Base-by-base conservation (phyloP, 495 filamentous ascomycete genomes). In the Tuber brumale region DNA sequence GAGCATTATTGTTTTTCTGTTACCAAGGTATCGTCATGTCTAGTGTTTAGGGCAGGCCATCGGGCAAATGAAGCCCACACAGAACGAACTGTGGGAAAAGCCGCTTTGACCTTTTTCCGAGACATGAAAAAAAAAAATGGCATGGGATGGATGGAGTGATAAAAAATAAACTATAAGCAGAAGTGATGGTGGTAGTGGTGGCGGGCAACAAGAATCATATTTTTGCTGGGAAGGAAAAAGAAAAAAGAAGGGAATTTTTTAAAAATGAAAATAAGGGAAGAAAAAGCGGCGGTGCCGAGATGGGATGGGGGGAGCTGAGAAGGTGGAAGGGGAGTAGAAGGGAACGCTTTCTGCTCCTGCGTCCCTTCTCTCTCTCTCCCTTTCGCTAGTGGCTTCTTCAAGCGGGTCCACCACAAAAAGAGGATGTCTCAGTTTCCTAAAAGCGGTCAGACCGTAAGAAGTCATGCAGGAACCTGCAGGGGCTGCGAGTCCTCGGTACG, bases 31-130 rank as follows among this genome's bases (percentile, higher is more conserved):
- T 66, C 12, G 27, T 27, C 31, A 35, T 66, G 14, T 66, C 31
- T 31, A 61, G 77, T 79, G 72, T 78, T 79, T 79, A 72, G 72
- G 73, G 73, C 66, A 80, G 76, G 57, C 57, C 57, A 66, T 66
- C 31, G 31, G 57, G 78, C 70, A 78, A 45, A 71, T 66, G 61
- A 79, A 66, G 51, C n/a, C 1, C n/a, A 57, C 51, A 27, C 10
- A 18, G 27, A 66, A 35, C 16, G 27, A 66, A 35, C 16, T 27
- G 16, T 2, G 57, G 18, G 57, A 66, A 61, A 19, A 7, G 27
- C 57, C 78, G 78, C 78, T 80, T 77, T 80, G 78, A 80, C 78
- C 78, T 80, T 80, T 80, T 80, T 80, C 78, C 77, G 70, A 80
- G 78, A 80, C 78, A 79, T 51, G 43, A 39, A 39, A 39, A 39